phyloP scores from a whole-genome alignment of 495 filamentous ascomycete genomes.

The Aspergillus campestris region DNA sequence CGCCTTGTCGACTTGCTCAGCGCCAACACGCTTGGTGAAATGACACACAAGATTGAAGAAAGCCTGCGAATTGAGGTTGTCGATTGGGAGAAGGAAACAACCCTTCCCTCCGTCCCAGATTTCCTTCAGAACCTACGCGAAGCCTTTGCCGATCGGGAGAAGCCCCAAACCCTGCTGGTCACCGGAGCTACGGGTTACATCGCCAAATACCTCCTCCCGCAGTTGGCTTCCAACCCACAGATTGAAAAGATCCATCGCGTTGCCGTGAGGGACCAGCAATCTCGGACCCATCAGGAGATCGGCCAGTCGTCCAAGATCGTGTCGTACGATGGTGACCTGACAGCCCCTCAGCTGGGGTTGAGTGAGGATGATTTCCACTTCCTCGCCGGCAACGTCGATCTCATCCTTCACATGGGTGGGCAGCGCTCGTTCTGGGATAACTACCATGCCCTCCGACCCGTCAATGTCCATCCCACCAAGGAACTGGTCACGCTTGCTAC shows the following conservation, averaged over 20 bases:
- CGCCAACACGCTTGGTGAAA: conserved; percentile 13
- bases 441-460: conserved; percentile 20
- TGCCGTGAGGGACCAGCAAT: no score
- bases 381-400: conserved; percentile 17
- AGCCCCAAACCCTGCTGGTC: no score
- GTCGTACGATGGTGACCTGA: conserved; percentile 25
- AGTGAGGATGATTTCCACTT: conserved; percentile 4
- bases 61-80: conserved; percentile 7
- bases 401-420: conserved; percentile 36
- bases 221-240: no score
- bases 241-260: no score
- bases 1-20: conserved; percentile 16
- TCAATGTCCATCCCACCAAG: conserved; percentile 26
- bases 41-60: conserved; percentile 16
- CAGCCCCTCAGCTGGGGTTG: conserved; percentile 23
- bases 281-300: no score
- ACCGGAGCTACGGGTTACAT: no score
- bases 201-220: no score
- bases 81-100: conserved; percentile 24
- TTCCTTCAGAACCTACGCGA: no score
- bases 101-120: background rate
- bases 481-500: conserved; percentile 19
- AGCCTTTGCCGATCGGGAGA: no score
- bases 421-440: conserved; percentile 28
- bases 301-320: background rate